These are phyloP conservation scores for Phytopythium sindhum DNA, from an alignment of 352 stramenopile genomes.

Conservation along the genomic window DNA sequence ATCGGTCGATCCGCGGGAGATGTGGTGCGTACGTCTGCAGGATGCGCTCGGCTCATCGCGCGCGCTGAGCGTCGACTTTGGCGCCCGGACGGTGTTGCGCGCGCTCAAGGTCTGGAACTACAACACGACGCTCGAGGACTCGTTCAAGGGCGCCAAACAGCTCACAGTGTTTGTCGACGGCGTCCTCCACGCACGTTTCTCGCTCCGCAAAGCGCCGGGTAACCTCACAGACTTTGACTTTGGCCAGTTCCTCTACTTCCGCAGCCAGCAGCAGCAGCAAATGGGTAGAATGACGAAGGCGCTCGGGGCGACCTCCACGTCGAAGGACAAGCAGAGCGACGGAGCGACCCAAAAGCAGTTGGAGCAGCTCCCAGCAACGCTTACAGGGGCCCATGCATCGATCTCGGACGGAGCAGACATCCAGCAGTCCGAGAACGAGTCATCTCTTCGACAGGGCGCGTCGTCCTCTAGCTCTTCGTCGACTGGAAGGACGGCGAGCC, in stretches of 20 bases:
- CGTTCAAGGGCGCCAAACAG: conserved; percentile 70
- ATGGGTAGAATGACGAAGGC: background rate
- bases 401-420: background rate
- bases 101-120: conserved; percentile 80
- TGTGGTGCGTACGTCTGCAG: conserved; percentile 59
- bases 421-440: background rate
- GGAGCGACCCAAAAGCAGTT: background rate
- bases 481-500: background rate
- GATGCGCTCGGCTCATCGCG: conserved; percentile 15
- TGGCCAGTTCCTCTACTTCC: conserved; percentile 72
- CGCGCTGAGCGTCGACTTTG: conserved; percentile 53
- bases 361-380: background rate
- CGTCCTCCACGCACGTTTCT: conserved; percentile 37
- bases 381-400: background rate
- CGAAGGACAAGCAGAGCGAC: background rate
- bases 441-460: background rate
- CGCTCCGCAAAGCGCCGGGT: conserved; percentile 76
- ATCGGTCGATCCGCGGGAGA: conserved; percentile 41
- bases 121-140: conserved; percentile 74
- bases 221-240: conserved; percentile 83
- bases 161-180: conserved; percentile 54
- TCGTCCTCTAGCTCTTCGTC: background rate
- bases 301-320: background rate
- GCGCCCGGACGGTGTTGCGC: conserved; percentile 33
- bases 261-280: conserved; percentile 10